Conservation (phyloP, 306 rosid genomes). For the Castanopsis chinensis region DNA sequence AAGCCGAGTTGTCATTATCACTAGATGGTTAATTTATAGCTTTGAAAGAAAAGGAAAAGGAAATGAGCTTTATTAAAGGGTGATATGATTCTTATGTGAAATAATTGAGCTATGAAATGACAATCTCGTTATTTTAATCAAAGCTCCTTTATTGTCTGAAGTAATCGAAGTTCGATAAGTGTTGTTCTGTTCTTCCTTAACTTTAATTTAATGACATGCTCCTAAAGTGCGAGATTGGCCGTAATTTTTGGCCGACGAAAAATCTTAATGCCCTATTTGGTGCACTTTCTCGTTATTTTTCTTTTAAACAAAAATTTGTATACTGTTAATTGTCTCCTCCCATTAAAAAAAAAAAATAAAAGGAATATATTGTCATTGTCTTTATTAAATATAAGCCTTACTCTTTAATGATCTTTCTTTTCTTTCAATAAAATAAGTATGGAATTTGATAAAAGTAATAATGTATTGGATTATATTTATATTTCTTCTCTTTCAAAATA, state of each 20-base stretch:
- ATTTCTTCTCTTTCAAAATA: too few relatives aligned
- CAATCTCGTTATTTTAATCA: constrained; percentile 15
- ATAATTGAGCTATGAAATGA: constrained; percentile 27
- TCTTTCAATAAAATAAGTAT: too few relatives aligned
- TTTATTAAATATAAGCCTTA: too few relatives aligned
- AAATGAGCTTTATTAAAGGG: constrained; percentile 4
- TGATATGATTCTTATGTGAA: constrained; percentile 28
- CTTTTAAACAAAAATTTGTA: background rate
- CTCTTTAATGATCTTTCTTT: too few relatives aligned
- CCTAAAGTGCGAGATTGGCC: background rate
- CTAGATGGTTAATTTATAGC: background rate
- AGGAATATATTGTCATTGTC: background rate
- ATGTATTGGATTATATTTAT: too few relatives aligned
- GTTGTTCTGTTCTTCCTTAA: constrained; percentile 7
- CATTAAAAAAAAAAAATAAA: too few relatives aligned
- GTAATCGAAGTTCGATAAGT: constrained; percentile 10
- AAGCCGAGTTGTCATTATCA: background rate
- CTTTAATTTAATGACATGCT: constrained; percentile 24
- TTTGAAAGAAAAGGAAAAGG: background rate
- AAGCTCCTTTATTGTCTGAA: background rate
- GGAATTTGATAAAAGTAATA: too few relatives aligned
- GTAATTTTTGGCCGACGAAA: background rate
- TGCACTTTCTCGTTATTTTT: background rate
- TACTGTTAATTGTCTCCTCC: too few relatives aligned
- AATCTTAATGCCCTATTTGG: too few relatives aligned